Conservation (phyloP, 257 asterid genomes). For the Plantago major region DNA sequence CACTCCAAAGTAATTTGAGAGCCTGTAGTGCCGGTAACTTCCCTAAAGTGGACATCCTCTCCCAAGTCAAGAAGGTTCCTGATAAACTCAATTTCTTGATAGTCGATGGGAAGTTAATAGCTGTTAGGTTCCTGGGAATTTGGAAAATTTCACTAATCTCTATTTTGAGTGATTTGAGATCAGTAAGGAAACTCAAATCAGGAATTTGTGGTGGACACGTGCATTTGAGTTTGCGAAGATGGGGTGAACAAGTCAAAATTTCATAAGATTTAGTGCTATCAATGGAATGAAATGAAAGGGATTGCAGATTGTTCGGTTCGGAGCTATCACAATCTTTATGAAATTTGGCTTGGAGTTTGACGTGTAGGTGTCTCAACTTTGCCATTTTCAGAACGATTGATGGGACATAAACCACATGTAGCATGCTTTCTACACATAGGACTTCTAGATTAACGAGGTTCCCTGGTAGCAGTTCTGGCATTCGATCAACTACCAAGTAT, state of each 20-base stretch:
- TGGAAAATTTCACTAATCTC: neutral
- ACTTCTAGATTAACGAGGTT: slow-evolving; percentile 24
- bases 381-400: slow-evolving; percentile 1
- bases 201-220: neutral
- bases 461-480: slow-evolving; percentile 15
- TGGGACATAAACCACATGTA: neutral
- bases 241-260: slow-evolving; percentile 11
- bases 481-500: slow-evolving; percentile 15
- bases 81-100: slow-evolving; percentile 21
- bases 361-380: slow-evolving; percentile 17
- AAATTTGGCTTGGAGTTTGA: neutral
- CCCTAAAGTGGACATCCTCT: slow-evolving; percentile 14
- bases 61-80: neutral
- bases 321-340: neutral
- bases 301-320: slow-evolving; percentile 5
- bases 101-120: neutral
- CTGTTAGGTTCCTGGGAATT: neutral
- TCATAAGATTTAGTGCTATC: neutral
- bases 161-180: slow-evolving; percentile 6
- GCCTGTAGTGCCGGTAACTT: slow-evolving; percentile 16
- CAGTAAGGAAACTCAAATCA: slow-evolving; percentile 5
- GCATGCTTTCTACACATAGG: neutral
- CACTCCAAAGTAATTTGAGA: slow-evolving; percentile 7
- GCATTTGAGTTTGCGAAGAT: slow-evolving; percentile 15
- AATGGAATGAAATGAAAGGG: neutral